These are phyloP conservation scores for Globisporangium heterothallicum DNA, from an alignment of 352 stramenopile genomes.

Conservation along the genomic window DNA sequence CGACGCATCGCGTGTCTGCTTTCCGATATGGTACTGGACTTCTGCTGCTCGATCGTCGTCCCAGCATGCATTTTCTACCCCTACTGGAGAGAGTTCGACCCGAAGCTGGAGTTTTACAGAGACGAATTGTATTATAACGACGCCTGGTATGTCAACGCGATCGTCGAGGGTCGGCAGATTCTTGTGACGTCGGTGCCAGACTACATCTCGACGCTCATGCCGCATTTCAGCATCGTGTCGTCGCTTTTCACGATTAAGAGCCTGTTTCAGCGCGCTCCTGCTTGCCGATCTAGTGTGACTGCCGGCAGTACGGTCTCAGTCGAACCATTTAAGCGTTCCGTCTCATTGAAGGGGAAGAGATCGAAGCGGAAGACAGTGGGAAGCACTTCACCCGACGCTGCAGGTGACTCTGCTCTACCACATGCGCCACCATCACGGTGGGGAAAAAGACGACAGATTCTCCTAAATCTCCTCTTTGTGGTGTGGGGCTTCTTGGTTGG, in stretches of 20 bases:
- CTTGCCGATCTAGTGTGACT: too few species aligned
- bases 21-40: conserved; percentile 14
- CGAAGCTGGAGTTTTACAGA: too few species aligned
- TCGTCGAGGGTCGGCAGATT: conserved; percentile 37
- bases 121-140: conserved; percentile 32
- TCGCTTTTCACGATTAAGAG: too few species aligned
- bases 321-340: too few species aligned
- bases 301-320: too few species aligned
- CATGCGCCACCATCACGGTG: too few species aligned
- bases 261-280: too few species aligned
- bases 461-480: background rate
- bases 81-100: conserved; percentile 10
- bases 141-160: conserved; percentile 27
- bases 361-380: too few species aligned
- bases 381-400: too few species aligned
- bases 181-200: conserved; percentile 31
- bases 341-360: too few species aligned
- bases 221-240: background rate
- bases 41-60: conserved; percentile 19
- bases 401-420: too few species aligned
- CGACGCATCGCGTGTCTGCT: conserved; percentile 11
- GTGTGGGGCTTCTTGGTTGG: background rate
- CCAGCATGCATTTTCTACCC: conserved; percentile 15
- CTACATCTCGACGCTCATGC: conserved; percentile 39
- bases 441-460: too few species aligned